phyloP scores from a whole-genome alignment of 345 rosid species.

The Eutrema japonicum region DNA sequence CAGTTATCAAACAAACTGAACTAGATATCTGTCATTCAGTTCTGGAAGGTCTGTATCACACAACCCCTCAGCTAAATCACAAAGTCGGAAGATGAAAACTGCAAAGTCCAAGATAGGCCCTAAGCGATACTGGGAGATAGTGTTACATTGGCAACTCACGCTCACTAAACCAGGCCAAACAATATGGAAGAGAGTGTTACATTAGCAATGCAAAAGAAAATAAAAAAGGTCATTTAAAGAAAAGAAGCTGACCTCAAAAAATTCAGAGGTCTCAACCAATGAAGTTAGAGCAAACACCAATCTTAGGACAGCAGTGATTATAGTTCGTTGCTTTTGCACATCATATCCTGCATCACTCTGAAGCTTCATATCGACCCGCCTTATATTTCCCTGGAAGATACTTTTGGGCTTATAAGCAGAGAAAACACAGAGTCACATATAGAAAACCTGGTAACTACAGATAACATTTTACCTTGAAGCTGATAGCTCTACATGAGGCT shows the following conservation, averaged over 20 bases:
- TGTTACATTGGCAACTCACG: conserved; percentile 7
- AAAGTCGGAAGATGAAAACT: too few species aligned
- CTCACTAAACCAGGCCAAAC: not conserved
- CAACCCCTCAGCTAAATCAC: too few species aligned
- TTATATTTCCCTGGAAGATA: conserved; percentile 68
- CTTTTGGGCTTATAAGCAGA: conserved; percentile 36
- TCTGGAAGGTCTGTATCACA: too few species aligned
- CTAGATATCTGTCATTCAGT: too few species aligned
- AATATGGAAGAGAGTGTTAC: not conserved
- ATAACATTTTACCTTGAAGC: conserved; percentile 60
- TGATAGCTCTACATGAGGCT: conserved; percentile 69
- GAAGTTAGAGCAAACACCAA: conserved; percentile 82
- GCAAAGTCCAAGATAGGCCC: not conserved
- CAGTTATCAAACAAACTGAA: too few species aligned
- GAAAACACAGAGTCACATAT: conserved; percentile 21
- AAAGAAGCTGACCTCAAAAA: conserved; percentile 70
- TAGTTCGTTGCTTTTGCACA: conserved; percentile 70
- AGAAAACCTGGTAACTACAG: conserved; percentile 18
- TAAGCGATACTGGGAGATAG: conserved; percentile 4
- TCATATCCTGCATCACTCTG: conserved; percentile 59
- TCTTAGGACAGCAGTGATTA: conserved; percentile 70
- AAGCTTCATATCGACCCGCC: conserved; percentile 61
- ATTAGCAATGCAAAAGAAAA: conserved; percentile 21
- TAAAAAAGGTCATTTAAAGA: conserved; percentile 3
- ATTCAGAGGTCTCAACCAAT: conserved; percentile 75